A percentile compares a stretch with the other conserved stretches of the same genome.
Conservation (phyloP, 345 rosid genomes). For the Alliaria petiolata region DNA sequence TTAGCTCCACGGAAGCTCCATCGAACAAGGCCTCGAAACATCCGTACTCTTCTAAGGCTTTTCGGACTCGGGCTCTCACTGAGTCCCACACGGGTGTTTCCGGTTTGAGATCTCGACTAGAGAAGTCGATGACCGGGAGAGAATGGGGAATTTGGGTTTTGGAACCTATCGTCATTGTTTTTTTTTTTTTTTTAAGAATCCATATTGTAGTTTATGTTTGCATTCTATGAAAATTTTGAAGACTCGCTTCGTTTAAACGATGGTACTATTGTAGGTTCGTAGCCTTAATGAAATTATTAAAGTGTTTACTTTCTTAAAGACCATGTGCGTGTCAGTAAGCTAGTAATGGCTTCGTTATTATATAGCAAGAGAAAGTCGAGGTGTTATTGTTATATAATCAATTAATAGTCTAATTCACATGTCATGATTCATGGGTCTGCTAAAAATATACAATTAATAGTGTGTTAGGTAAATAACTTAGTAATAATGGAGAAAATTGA, state of each 20-base stretch:
- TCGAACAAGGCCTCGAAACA: constrained; percentile 50
- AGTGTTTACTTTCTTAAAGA: not conserved
- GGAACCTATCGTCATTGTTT: not conserved
- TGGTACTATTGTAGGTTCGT: too few relatives aligned
- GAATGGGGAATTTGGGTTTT: not conserved
- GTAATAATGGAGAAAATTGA: too few relatives aligned
- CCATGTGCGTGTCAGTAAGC: not conserved
- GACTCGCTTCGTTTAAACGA: too few relatives aligned
- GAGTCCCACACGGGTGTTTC: constrained; percentile 38
- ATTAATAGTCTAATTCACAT: too few relatives aligned
- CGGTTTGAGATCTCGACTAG: constrained; percentile 20
- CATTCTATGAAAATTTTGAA: not conserved
- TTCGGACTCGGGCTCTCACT: constrained; percentile 33
- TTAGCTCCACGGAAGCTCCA: constrained; percentile 34
- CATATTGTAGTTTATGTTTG: not conserved
- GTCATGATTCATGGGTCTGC: too few relatives aligned
- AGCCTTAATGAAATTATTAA: not conserved
- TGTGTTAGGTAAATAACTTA: too few relatives aligned
- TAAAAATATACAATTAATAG: too few relatives aligned
- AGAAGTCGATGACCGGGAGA: constrained; percentile 45
- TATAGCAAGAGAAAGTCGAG: not conserved
- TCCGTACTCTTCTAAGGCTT: constrained; percentile 50
- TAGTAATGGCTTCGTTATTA: not conserved
- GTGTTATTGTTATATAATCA: too few relatives aligned
- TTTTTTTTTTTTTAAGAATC: too few relatives aligned